A percentile compares a stretch with the other conserved stretches of the same genome.
phyloP scores from a whole-genome alignment of 495 filamentous ascomycete genomes.

The Penicillium arizonense region DNA sequence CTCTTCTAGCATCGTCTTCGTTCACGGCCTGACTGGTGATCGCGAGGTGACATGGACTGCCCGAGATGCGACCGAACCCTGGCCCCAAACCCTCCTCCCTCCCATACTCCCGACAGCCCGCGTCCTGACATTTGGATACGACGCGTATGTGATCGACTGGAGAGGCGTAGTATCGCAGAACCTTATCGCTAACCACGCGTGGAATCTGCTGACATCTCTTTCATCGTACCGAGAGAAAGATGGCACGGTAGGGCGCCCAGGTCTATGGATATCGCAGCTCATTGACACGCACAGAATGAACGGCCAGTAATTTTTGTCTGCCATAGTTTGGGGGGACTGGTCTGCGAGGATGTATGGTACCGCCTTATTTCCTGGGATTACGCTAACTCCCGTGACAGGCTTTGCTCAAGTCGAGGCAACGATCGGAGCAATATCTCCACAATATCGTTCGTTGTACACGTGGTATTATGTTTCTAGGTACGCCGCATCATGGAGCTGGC shows the following conservation, averaged over 20 bases:
- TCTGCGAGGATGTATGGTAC: conserved; percentile 9
- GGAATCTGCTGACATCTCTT: neutral
- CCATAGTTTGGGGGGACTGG: conserved; percentile 16
- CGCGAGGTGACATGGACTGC: conserved; percentile 29
- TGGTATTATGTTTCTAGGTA: conserved; percentile 6
- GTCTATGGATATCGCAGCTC: neutral
- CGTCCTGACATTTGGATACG: conserved; percentile 29
- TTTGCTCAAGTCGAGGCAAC: too few species aligned
- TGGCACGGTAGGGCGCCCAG: too few species aligned
- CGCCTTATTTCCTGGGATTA: neutral
- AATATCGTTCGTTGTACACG: neutral
- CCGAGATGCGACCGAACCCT: conserved; percentile 8
- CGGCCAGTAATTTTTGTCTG: conserved; percentile 12
- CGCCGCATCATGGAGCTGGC: conserved; percentile 4
- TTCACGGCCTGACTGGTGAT: conserved; percentile 34
- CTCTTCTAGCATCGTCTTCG: too few species aligned
- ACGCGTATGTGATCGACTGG: conserved; percentile 19
- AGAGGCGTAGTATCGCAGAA: neutral
- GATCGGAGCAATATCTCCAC: too few species aligned
- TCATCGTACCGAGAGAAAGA: too few species aligned
- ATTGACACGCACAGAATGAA: neutral
- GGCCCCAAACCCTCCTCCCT: conserved; percentile 26
- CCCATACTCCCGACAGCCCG: conserved; percentile 18
- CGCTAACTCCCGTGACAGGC: neutral
- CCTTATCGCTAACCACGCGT: neutral